Conservation (phyloP, 768 basidiomycete species). For the Xanthoconium stramineum region DNA sequence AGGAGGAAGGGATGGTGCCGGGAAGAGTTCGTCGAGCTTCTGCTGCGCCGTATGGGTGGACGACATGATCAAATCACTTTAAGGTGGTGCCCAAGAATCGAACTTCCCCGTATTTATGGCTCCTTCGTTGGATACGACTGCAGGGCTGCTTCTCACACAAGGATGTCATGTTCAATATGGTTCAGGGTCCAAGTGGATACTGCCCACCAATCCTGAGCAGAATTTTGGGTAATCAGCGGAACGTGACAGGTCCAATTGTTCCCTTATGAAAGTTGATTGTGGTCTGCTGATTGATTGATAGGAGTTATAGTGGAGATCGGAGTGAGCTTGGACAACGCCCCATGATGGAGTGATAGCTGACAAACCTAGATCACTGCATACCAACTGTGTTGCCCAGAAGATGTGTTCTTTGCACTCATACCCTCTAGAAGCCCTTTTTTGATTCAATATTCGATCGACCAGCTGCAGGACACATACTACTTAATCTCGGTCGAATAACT, state of each 20-base stretch:
- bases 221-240: neutral
- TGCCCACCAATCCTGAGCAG: conserved; percentile 5
- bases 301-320: neutral
- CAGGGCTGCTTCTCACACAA: neutral
- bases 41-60: neutral
- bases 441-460: too few relatives aligned
- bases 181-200: neutral
- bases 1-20: conserved; percentile 24
- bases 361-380: neutral
- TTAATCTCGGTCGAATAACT: too few relatives aligned
- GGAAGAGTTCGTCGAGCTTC: conserved; percentile 23
- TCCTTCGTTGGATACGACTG: neutral
- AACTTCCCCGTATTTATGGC: neutral
- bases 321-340: too few relatives aligned
- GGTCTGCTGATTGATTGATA: neutral
- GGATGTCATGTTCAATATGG: neutral
- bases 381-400: too few relatives aligned
- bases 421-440: too few relatives aligned
- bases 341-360: neutral
- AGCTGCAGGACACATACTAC: too few relatives aligned
- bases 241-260: too few relatives aligned
- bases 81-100: neutral
- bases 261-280: neutral
- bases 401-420: too few relatives aligned
- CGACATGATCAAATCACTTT: conserved; percentile 8